Percentiles rank a stretch among this genome's conserved stretches.
Conservation (phyloP, 2,329 filamentous ascomycete genomes). For the Cercospora zeae-maydis region DNA sequence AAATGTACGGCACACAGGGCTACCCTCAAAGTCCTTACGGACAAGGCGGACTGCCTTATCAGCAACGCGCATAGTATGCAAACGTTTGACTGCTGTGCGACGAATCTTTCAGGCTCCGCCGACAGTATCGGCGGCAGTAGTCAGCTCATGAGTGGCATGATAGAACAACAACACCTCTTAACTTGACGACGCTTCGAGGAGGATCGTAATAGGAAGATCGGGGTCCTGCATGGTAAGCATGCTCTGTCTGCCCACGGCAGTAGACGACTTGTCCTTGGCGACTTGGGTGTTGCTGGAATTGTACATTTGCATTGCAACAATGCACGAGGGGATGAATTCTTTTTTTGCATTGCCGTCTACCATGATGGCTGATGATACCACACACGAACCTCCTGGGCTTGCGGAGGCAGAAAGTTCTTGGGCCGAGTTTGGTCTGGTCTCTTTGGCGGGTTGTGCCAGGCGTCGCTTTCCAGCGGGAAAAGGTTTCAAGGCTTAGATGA, state of each 20-base stretch:
- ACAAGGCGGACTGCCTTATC: slow-evolving; percentile 48
- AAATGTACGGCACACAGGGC: slow-evolving; percentile 47
- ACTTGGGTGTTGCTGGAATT: slow-evolving; percentile 13
- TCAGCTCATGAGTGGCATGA: slow-evolving; percentile 2
- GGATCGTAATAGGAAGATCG: slow-evolving; percentile 12
- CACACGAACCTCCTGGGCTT: slow-evolving; percentile 14
- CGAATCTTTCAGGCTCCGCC: neutral
- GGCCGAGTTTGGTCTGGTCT: slow-evolving; percentile 6
- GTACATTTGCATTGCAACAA: slow-evolving; percentile 22
- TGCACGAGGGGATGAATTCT: slow-evolving; percentile 22
- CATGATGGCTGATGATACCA: slow-evolving; percentile 27
- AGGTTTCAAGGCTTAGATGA: slow-evolving; percentile 7
- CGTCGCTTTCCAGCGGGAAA: slow-evolving; percentile 5
- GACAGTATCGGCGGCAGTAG: slow-evolving; percentile 4
- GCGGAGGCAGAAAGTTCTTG: slow-evolving; percentile 21
- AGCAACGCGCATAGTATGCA: slow-evolving; percentile 30
- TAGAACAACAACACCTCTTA: slow-evolving; percentile 4
- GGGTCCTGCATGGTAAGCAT: slow-evolving; percentile 20
- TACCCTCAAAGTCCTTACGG: slow-evolving; percentile 52
- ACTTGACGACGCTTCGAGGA: slow-evolving; percentile 9
- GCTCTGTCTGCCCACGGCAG: neutral
- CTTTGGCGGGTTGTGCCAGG: slow-evolving; percentile 6
- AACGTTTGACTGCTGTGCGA: slow-evolving; percentile 6
- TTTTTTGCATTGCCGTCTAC: slow-evolving; percentile 17
- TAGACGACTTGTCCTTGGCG: slow-evolving; percentile 3